Conservation (phyloP, 2,329 filamentous ascomycete species). For the Parastagonospora nodorum region DNA sequence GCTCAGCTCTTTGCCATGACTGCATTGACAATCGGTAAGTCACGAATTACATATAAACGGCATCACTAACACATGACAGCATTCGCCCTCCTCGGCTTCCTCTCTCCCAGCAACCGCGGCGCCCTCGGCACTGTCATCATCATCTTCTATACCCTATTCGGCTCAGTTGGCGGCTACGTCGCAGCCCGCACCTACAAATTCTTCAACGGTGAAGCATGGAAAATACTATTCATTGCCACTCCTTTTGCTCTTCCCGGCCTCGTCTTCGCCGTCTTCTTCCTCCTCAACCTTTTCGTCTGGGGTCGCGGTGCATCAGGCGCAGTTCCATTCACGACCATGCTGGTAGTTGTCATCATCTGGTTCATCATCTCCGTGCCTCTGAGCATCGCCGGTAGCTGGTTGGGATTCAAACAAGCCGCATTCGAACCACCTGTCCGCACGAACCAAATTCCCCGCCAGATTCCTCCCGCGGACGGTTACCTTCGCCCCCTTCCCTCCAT, state of each 20-base stretch:
- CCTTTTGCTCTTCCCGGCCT: conserved; percentile 83
- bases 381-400: conserved; percentile 87
- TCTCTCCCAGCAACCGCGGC: conserved; percentile 94
- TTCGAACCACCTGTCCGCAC: conserved; percentile 85
- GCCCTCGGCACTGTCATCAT: conserved; percentile 93
- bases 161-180: conserved; percentile 88
- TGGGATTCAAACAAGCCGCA: conserved; percentile 76
- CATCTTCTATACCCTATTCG: conserved; percentile 89
- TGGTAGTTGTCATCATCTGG: conserved; percentile 92
- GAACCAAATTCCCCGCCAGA: conserved; percentile 97
- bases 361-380: conserved; percentile 95
- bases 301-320: conserved; percentile 89
- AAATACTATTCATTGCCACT: conserved; percentile 87
- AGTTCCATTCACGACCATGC: conserved; percentile 95
- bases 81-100: conserved; percentile 90
- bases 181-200: conserved; percentile 93
- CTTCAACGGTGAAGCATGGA: conserved; percentile 91
- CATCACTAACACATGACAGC: conserved; percentile 44
- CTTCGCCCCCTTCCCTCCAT: conserved; percentile 87
- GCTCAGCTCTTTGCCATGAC: conserved; percentile 98
- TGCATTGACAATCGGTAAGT: conserved; percentile 78
- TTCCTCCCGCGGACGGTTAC: conserved; percentile 82
- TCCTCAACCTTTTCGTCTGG: conserved; percentile 96
- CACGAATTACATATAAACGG: neutral
- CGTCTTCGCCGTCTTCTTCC: conserved; percentile 87